Base-by-base conservation (phyloP, 1,284 basidiomycete species). In the Marasmius sp. region DNA sequence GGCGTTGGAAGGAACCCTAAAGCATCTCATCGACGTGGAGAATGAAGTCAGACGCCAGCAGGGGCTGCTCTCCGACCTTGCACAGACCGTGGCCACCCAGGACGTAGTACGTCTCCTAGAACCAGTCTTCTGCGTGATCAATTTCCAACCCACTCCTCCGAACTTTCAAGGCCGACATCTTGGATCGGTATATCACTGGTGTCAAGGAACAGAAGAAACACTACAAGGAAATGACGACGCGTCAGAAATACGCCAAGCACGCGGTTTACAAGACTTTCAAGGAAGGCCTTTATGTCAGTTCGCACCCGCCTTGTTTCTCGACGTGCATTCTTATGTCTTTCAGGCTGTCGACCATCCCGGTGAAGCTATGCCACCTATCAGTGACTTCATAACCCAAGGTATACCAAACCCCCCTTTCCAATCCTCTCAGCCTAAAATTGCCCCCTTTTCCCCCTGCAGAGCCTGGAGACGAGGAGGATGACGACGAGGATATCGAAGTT, bases 401-500 rank as follows among this genome's bases (percentile, higher is more conserved):
- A 61, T 33, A 27, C 27, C 27, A 27, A 27, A 27, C 27, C 27
- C 75, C 66, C 41, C 55, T 54, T 47, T 12, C 47, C 33, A 3
- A 36, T n/a, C 11, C 52, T 47, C 10, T 22, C 55, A 36, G 18
- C 5, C 39, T 10, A 22, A 22, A 54, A 18, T 8, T 58, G 52
- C 56, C 36, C 58, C 49, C 57, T 20, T 61, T 58, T 52, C 33
- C 33, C n/a, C 39, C n/a, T 65, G 14, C 69, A 89, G 91, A 92
- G 80, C 80, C 85, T 39, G 92, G 86, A 12, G 92, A 93, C 68
- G 85, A 82, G 39, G 91, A 87, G 61, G 89, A 91, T 58, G 88
- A 90, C 52, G 89, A 90, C 54, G 91, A 94, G 43, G 91, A 93
- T 9, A 75, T 95, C 22, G 88, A 93, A 73, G 79, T 94, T 51